Base-by-base conservation (phyloP, 75 land plant species). In the Picea glauca region DNA sequence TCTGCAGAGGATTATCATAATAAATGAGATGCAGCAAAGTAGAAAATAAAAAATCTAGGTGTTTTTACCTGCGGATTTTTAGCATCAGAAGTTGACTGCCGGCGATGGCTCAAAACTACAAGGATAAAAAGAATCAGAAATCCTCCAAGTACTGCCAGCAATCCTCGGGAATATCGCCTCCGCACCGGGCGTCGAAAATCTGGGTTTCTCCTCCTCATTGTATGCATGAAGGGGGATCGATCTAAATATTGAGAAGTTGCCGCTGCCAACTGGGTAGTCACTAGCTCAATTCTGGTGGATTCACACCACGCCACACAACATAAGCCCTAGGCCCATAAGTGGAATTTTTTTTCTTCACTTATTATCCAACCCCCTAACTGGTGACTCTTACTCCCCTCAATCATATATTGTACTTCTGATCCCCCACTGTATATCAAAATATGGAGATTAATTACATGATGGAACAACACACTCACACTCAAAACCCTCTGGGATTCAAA, bases 101-200 rank as follows among this genome's bases (percentile, higher is more conserved):
- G 54, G 21, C n/a, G 73, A 70, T 70, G 73, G 73, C 73, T 70
- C 54, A 70, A 38, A 70, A 70, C 50, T 70, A 70, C 23, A 40
- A 70, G 54, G 54, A 70, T 20, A 43, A 70, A 70, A 21, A 70
- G 11, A 18, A 70, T 1, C 54, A 70, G 23, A 26, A 70, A 70
- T 11, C 56, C 73, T 43, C 50, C 50, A 20, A 70, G 43, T 1
- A 43, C 21, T 38, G 54, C 54, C 26, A 70, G 3, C 54, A 70
- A 46, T 43, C 73, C 73, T 43, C 73, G 73, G 43, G 73, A 70
- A 70, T 70, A 70, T n/a, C 50, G 50, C 73, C 50, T 70, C 73
- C 73, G 33, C 50, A 40, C 73, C 9, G 73, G 73, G 9, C 73
- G 73, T 70, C 73, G 73, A 43, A 70, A 70, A 70, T 70, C 73